Percentiles rank a stretch among this genome's conserved stretches.
phyloP scores from a whole-genome alignment of 2,329 filamentous ascomycete genomes.

The Aspergillus sp. region DNA sequence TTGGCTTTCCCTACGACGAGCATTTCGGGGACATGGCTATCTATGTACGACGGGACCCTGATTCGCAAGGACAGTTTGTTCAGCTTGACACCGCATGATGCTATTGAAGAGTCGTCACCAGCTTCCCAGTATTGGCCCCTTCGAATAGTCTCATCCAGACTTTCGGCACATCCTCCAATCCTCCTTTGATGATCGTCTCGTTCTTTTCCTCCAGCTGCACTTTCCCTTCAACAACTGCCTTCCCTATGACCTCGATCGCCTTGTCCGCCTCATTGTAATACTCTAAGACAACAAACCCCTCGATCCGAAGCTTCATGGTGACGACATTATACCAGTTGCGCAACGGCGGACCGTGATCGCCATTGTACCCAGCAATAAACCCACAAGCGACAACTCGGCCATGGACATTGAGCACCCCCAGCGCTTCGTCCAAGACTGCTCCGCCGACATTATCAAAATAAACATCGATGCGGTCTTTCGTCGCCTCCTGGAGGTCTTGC shows the following conservation, averaged over 20 bases:
- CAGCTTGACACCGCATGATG: background rate
- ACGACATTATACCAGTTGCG: conserved; percentile 2
- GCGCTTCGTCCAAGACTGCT: background rate
- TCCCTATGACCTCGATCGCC: conserved; percentile 34
- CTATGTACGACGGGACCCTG: too few species aligned
- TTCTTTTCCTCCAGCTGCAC: conserved; percentile 43
- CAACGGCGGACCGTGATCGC: background rate
- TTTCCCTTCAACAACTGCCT: conserved; percentile 45
- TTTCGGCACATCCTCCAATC: conserved; percentile 50
- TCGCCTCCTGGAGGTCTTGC: background rate
- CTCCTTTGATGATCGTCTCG: background rate
- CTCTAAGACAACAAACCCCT: conserved; percentile 22
- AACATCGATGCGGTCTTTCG: background rate
- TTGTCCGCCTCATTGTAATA: conserved; percentile 16
- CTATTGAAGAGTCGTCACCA: conserved; percentile 18
- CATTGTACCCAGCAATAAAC: background rate
- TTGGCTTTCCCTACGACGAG: too few species aligned
- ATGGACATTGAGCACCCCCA: background rate
- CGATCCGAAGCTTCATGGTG: conserved; percentile 18
- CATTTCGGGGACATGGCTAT: too few species aligned
- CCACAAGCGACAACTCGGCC: background rate
- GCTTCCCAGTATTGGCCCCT: conserved; percentile 50
- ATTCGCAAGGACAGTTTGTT: background rate
- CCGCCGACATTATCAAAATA: background rate
- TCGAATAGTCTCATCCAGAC: conserved; percentile 51